Conservation (phyloP, 169 alveolate species). For the Plasmodium fragile region DNA sequence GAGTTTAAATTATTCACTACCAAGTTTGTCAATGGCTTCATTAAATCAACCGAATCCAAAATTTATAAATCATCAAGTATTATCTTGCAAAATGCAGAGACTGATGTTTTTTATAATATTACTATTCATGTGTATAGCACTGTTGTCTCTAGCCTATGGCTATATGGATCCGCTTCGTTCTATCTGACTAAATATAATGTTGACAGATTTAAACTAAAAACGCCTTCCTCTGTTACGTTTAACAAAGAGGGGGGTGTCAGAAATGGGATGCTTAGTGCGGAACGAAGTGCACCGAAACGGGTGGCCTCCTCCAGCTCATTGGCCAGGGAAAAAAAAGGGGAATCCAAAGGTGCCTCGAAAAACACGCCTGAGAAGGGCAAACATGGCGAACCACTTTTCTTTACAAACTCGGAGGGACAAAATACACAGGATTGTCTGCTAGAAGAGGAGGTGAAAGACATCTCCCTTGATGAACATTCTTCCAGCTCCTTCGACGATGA, state of each 20-base stretch:
- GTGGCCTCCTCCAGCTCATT: not conserved
- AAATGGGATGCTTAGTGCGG: not conserved
- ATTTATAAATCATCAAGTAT: slow-evolving; percentile 67
- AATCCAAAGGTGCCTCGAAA: not conserved
- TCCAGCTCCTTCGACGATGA: not conserved
- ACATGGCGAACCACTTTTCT: not conserved
- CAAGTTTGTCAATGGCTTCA: slow-evolving; percentile 49
- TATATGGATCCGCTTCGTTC: slow-evolving; percentile 53
- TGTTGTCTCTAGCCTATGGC: slow-evolving; percentile 29
- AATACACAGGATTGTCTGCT: not conserved
- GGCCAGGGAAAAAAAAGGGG: not conserved
- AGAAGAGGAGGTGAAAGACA: not conserved
- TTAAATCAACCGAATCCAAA: slow-evolving; percentile 69
- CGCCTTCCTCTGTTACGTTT: slow-evolving; percentile 38
- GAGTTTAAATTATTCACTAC: slow-evolving; percentile 68
- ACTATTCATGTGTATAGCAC: slow-evolving; percentile 59
- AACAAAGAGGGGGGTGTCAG: slow-evolving; percentile 7
- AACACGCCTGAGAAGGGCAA: slow-evolving; percentile 14
- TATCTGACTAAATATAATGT: slow-evolving; percentile 44
- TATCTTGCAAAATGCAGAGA: slow-evolving; percentile 67
- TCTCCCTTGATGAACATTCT: not conserved
- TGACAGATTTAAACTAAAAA: slow-evolving; percentile 52
- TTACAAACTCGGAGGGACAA: not conserved
- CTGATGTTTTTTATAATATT: slow-evolving; percentile 61
- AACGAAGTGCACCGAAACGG: not conserved